A percentile compares a stretch with the other conserved stretches of the same genome.
Evolutionary conservation across 75 land plant genomes (phyloP).

Genomic region (Pinus albicaulis): DNA sequence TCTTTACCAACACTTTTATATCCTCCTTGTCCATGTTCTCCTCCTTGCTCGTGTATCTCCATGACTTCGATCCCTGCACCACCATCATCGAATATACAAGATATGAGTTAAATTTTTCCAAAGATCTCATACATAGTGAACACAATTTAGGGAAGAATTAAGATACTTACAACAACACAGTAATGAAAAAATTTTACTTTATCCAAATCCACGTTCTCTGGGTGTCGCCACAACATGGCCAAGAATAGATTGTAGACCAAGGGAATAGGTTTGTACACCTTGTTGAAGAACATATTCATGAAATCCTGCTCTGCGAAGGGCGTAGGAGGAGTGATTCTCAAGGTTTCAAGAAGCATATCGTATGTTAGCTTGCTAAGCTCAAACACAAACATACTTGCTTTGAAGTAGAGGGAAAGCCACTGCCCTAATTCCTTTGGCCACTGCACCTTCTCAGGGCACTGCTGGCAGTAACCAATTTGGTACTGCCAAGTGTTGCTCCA

Average conservation of each 20-base stretch:
- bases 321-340: slow-evolving; percentile 44
- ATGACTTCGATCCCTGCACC: slow-evolving; percentile 64
- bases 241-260: slow-evolving; percentile 44
- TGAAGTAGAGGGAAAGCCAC: slow-evolving; percentile 48
- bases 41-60: slow-evolving; percentile 64
- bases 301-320: slow-evolving; percentile 69
- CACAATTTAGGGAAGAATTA: not conserved
- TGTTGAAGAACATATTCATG: slow-evolving; percentile 54
- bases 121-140: not conserved
- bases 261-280: slow-evolving; percentile 46
- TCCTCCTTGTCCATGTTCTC: slow-evolving; percentile 70
- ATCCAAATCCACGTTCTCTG: slow-evolving; percentile 46
- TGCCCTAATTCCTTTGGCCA: slow-evolving; percentile 36
- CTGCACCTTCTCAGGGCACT: slow-evolving; percentile 38
- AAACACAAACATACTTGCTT: slow-evolving; percentile 60
- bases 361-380: slow-evolving; percentile 42
- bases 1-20: slow-evolving; percentile 47
- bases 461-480: slow-evolving; percentile 15
- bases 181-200: slow-evolving; percentile 53
- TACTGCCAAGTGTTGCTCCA: not conserved
- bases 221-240: slow-evolving; percentile 61
- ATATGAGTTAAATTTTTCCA: not conserved
- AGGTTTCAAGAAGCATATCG: slow-evolving; percentile 23
- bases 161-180: slow-evolving; percentile 52
- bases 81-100: too few relatives aligned